Base-by-base conservation (phyloP, 169 alveolate species). In the Besnoitia besnoiti region DNA sequence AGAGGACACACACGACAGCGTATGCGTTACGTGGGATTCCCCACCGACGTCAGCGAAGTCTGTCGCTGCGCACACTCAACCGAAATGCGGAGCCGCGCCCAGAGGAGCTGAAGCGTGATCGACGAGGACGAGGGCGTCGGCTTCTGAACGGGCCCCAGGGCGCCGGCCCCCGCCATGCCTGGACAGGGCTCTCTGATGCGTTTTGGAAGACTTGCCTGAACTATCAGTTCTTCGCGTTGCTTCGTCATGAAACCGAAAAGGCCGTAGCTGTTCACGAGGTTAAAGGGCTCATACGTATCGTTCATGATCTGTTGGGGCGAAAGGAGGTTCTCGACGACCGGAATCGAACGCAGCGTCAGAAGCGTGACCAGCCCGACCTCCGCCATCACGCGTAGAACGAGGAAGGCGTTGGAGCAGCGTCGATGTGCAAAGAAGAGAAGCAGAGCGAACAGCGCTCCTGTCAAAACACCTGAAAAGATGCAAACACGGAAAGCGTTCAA, bases 221-320 rank as follows among this genome's bases (percentile, higher is more conserved):
- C 12, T 16, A 40, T 12, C 4, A 77, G 61, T 5, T 27, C 10
- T 3, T 27, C 12, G 10, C 93, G 73, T 21, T 44, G 80, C 88
- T 85, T 91, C 33, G 82, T 77, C n/a, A 92, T 51, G 37, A 19
- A 0, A 47, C 94, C 94, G 40, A 87, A 62, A 19, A 82, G 92
- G 12, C 94, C 94, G 47, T 92, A 92, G 14, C 92, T 59, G 92
- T 92, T 92, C 0, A 92, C 88, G 19, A 92, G 76, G 1, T 80
- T 67, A 50, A 89, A 92, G 8, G 90, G 84, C 44, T 92, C 92
- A 84, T 50, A 92, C 47, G 44, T 73, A 40, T 51, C 91, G 33
- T 44, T 42, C 50, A 89, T 67, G 77, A 46, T 67, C 76, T 89
- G 93, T 12, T 77, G 51, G 47, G 90, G 90, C 12, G 92, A 85